These are phyloP conservation scores for Emergomyces pasteurianus DNA, from an alignment of 2,329 filamentous ascomycete genomes.

Conservation along the genomic window DNA sequence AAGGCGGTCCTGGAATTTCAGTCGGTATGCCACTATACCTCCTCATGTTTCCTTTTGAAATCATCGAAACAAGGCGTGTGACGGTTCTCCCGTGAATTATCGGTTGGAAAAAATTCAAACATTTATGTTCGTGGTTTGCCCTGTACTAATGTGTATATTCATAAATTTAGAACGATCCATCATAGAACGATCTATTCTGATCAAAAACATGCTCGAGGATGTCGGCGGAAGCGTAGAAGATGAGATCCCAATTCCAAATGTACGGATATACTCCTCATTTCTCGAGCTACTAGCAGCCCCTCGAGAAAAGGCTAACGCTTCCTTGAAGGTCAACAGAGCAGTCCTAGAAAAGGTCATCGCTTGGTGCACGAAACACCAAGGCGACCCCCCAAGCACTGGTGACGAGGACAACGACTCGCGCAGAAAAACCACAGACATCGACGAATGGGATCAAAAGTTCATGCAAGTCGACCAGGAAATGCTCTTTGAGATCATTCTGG, in stretches of 20 bases:
- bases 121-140: background rate
- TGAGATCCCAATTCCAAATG: slow-evolving; percentile 58
- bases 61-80: background rate
- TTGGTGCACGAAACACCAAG: slow-evolving; percentile 93
- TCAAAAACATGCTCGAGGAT: slow-evolving; percentile 98
- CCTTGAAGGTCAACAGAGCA: slow-evolving; percentile 65
- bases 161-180: slow-evolving; percentile 56
- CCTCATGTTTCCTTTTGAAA: background rate
- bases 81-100: background rate
- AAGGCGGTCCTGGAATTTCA: background rate
- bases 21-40: background rate
- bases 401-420: slow-evolving; percentile 89
- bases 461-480: slow-evolving; percentile 99
- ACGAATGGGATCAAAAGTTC: slow-evolving; percentile 99
- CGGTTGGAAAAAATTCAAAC: background rate
- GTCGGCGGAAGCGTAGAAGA: slow-evolving; percentile 47
- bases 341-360: slow-evolving; percentile 94
- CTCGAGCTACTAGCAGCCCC: background rate
- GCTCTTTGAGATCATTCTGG: slow-evolving; percentile 97
- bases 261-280: slow-evolving; percentile 6
- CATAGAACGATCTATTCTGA: slow-evolving; percentile 81
- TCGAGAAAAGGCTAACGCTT: background rate
- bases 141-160: background rate
- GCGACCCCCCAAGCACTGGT: slow-evolving; percentile 66
- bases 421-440: slow-evolving; percentile 98